A percentile compares a stretch with the other conserved stretches of the same genome.
Evolutionary conservation across 805 yeast genomes (phyloP).

Genomic region (Kluyveromyces siamensis): DNA sequence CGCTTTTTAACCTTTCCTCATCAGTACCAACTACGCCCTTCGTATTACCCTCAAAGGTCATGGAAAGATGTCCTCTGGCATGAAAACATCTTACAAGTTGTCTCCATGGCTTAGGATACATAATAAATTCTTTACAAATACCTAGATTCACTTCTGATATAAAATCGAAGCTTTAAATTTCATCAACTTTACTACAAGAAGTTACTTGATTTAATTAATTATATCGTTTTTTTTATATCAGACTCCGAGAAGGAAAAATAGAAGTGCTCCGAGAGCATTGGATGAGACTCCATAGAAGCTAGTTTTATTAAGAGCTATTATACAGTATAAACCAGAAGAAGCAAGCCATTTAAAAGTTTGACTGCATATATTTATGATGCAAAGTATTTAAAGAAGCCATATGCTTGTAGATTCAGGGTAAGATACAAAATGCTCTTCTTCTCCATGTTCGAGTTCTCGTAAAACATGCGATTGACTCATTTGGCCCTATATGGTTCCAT

Average conservation of each 20-base stretch:
- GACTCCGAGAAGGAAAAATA: not conserved
- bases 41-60: slow-evolving; percentile 31
- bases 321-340: not conserved
- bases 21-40: slow-evolving; percentile 26
- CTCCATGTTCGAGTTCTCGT: slow-evolving; percentile 22
- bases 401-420: not conserved
- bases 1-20: slow-evolving; percentile 39
- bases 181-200: too few relatives aligned
- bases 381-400: too few relatives aligned
- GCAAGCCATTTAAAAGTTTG: not conserved
- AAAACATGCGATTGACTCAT: slow-evolving; percentile 18
- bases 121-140: too few relatives aligned
- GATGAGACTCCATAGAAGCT: not conserved
- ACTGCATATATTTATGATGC: too few relatives aligned
- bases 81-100: not conserved
- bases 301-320: too few relatives aligned
- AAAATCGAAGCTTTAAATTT: too few relatives aligned
- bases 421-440: slow-evolving; percentile 13
- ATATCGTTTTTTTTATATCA: not conserved
- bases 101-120: not conserved
- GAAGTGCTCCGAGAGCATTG: not conserved
- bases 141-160: too few relatives aligned
- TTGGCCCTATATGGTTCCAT: slow-evolving; percentile 18
- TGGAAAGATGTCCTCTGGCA: slow-evolving; percentile 4
- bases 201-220: too few relatives aligned